phyloP scores from a whole-genome alignment of 495 filamentous ascomycete genomes.

The Pseudotulostoma volvatum region DNA sequence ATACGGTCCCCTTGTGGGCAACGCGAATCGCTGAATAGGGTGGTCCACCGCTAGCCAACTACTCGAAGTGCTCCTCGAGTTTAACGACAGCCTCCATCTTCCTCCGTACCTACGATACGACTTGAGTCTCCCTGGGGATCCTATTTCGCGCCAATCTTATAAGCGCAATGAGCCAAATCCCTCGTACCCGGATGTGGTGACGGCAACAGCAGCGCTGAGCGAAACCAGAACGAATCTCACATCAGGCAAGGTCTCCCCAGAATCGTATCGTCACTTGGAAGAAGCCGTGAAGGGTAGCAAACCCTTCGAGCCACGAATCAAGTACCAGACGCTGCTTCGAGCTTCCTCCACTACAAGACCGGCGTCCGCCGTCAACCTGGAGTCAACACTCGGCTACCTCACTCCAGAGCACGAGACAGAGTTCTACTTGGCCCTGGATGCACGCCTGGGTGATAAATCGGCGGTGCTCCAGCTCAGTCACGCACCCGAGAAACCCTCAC shows the following conservation, averaged over 20 bases:
- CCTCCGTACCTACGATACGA: slow-evolving; percentile 57
- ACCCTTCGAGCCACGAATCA: slow-evolving; percentile 20
- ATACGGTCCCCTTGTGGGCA: neutral
- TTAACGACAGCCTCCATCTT: slow-evolving; percentile 65
- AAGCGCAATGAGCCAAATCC: slow-evolving; percentile 23
- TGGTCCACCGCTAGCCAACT: slow-evolving; percentile 44
- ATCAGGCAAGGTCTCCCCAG: slow-evolving; percentile 22
- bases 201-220: slow-evolving; percentile 23
- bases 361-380: slow-evolving; percentile 8
- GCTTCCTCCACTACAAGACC: slow-evolving; percentile 15
- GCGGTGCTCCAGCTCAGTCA: slow-evolving; percentile 19
- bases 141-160: slow-evolving; percentile 20
- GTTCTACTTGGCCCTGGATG: slow-evolving; percentile 56
- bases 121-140: slow-evolving; percentile 28
- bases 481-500: slow-evolving; percentile 22
- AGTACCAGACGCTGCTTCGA: slow-evolving; percentile 19
- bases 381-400: slow-evolving; percentile 38
- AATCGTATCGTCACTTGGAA: slow-evolving; percentile 25
- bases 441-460: slow-evolving; percentile 37
- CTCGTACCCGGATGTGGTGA: slow-evolving; percentile 21
- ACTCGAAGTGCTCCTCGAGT: slow-evolving; percentile 70
- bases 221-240: slow-evolving; percentile 29
- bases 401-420: slow-evolving; percentile 67
- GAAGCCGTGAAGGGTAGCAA: slow-evolving; percentile 22
- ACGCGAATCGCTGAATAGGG: slow-evolving; percentile 1